A percentile compares a stretch with the other conserved stretches of the same genome.
phyloP scores from a whole-genome alignment of 805 yeast genomes.

The Kregervanrija fluxuum region DNA sequence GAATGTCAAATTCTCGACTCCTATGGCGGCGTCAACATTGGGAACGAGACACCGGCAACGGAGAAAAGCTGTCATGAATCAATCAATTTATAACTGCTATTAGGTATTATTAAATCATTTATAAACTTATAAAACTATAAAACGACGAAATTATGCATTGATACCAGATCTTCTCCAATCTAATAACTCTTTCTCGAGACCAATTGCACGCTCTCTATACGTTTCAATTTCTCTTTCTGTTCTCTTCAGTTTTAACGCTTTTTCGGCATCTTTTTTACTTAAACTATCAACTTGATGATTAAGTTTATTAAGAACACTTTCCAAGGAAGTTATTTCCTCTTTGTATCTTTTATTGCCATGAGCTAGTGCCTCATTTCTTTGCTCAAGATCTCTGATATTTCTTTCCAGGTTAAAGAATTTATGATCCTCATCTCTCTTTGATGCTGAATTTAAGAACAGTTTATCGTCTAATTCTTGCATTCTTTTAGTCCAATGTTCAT shows the following conservation, averaged over 20 bases:
- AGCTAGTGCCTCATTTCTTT: constrained; percentile 43
- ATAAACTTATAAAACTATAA: background rate
- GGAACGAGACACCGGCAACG: no score
- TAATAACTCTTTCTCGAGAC: constrained; percentile 49
- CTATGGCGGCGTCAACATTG: no score
- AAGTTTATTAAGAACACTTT: constrained; percentile 41
- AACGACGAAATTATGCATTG: background rate
- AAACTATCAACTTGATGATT: constrained; percentile 35
- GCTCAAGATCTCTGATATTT: constrained; percentile 45
- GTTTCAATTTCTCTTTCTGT: constrained; percentile 51
- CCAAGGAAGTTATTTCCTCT: constrained; percentile 52
- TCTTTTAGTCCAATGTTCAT: constrained; percentile 52
- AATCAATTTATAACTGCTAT: no score
- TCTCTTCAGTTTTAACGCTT: constrained; percentile 35
- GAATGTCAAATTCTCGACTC: background rate
- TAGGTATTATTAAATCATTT: no score
- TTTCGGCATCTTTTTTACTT: constrained; percentile 38
- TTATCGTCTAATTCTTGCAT: constrained; percentile 45
- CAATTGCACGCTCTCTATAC: constrained; percentile 43
- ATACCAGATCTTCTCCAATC: constrained; percentile 36
- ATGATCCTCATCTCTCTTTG: constrained; percentile 47
- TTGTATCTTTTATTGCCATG: constrained; percentile 44
- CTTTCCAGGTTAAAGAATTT: constrained; percentile 43
- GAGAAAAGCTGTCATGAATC: no score
- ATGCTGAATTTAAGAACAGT: constrained; percentile 39